Percentiles rank a stretch among this genome's conserved stretches.
Conservation (phyloP, 148 eudicot species). For the Euryodendron excelsum region DNA sequence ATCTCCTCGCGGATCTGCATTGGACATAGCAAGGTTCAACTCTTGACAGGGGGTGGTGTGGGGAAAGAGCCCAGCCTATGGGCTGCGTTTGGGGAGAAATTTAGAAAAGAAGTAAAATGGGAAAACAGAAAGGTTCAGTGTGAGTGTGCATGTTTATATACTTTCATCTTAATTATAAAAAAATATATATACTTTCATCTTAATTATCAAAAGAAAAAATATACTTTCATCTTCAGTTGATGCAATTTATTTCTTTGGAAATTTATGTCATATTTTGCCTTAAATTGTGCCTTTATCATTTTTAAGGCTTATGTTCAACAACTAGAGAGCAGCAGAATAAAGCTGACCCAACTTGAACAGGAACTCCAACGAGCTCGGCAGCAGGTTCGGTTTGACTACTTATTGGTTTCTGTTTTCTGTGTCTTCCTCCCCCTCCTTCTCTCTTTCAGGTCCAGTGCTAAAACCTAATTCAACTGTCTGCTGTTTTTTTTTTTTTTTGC, state of each 20-base stretch:
- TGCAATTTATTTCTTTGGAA: not conserved
- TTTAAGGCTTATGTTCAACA: conserved; percentile 29
- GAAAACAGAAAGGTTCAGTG: no score
- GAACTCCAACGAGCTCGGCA: conserved; percentile 33
- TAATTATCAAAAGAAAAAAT: no score
- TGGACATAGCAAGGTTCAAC: no score
- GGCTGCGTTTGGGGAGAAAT: no score
- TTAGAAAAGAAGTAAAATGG: no score
- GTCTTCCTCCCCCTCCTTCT: not conserved
- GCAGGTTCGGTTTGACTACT: conserved; percentile 13
- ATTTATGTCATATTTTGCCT: not conserved
- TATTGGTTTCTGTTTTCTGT: not conserved
- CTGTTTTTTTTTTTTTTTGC: not conserved
- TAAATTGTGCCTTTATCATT: not conserved
- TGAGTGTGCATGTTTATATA: not conserved
- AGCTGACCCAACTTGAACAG: conserved; percentile 32
- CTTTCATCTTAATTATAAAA: no score
- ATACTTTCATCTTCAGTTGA: not conserved
- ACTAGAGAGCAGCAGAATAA: conserved; percentile 28
- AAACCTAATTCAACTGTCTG: not conserved
- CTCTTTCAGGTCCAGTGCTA: not conserved
- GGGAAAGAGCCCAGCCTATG: no score
- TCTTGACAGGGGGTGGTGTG: no score
- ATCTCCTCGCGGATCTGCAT: no score
- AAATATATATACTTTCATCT: no score